These are phyloP conservation scores for Umbellularia californica DNA, from an alignment of 164 flowering plant species.

Conservation along the genomic window DNA sequence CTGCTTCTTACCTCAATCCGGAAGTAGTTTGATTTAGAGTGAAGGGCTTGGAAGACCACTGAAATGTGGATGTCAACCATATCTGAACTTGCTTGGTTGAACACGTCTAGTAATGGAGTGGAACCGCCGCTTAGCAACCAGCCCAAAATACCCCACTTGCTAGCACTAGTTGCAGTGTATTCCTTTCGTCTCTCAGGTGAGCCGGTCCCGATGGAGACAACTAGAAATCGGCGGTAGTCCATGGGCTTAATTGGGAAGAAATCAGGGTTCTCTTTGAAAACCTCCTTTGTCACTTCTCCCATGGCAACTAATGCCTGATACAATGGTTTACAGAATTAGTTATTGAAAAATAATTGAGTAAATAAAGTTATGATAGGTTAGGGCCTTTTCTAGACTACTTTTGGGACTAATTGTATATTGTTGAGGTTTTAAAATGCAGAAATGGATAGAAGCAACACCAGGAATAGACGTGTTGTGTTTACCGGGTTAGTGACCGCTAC, in stretches of 20 bases:
- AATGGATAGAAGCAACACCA: not conserved
- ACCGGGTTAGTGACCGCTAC: conserved; percentile 65
- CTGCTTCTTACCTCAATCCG: conserved; percentile 33
- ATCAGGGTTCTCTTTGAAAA: conserved; percentile 26
- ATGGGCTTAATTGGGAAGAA: conserved; percentile 34
- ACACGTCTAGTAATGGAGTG: conserved; percentile 34
- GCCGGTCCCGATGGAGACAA: conserved; percentile 66
- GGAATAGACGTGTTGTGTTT: not conserved
- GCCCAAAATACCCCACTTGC: conserved; percentile 48
- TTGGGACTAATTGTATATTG: no score
- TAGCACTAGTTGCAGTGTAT: conserved; percentile 35
- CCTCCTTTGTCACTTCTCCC: conserved; percentile 40
- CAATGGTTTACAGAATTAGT: not conserved
- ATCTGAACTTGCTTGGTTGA: conserved; percentile 33
- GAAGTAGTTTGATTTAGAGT: conserved; percentile 26
- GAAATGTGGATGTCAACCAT: conserved; percentile 36
- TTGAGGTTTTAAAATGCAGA: not conserved
- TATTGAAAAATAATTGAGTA: no score
- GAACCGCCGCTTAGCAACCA: conserved; percentile 34
- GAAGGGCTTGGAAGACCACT: conserved; percentile 30
- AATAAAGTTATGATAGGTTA: not conserved
- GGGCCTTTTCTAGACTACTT: no score
- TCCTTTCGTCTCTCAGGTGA: conserved; percentile 24
- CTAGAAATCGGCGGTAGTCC: conserved; percentile 42
- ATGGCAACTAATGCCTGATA: conserved; percentile 51